Base-by-base conservation (phyloP, 192 early-diverging fungal genomes). In the Pilaira anomala region DNA sequence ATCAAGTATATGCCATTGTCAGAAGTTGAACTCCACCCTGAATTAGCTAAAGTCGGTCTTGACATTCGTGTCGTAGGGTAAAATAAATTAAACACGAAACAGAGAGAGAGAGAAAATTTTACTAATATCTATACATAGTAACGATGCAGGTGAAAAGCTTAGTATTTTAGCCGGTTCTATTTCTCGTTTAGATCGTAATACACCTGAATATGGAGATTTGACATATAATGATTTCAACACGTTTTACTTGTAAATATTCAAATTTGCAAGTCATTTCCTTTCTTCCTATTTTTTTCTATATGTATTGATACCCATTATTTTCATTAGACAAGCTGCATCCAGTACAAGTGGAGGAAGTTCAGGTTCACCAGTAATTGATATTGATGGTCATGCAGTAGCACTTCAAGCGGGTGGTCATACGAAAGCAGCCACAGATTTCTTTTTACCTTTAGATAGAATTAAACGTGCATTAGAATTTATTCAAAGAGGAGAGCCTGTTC, bases 61-160 rank as follows among this genome's bases (percentile, higher is more conserved):
- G 91, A 91, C 24, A 90, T 93, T 66, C 78, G 86, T 29, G 88
- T 93, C 22, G 72, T 76, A 18, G 72, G 71, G 71, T 72, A 72
- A 51, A 33, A 26, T 14, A 18, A 39, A 40, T 1, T 1, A 19
- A 19, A 46, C 39, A 40, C 39, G 7, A 39, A 55, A 55, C 3
- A 18, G 29, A 54, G 13, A 36, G 30, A 16, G 14, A 28, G 4
- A 33, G 52, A 3, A 36, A 29, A 55, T 26, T 22, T 14, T 12
- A 29, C 7, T 33, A 55, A 55, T 3, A 12, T 12, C 6, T 8
- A 19, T 42, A n/a, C 25, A 19, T 63, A 73, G 84, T 66, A 92
- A 92, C 74, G 90, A 92, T 67, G 90, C 90, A 29, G 88, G 88
- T 54, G 88, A 93, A 72, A 91, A 93, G 66, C 77, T 93, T 19